Percentiles rank a stretch among this genome's conserved stretches.
These are phyloP conservation scores for Amphirosellinia nigrospora DNA, from an alignment of 495 filamentous ascomycete genomes.

Conservation along the genomic window DNA sequence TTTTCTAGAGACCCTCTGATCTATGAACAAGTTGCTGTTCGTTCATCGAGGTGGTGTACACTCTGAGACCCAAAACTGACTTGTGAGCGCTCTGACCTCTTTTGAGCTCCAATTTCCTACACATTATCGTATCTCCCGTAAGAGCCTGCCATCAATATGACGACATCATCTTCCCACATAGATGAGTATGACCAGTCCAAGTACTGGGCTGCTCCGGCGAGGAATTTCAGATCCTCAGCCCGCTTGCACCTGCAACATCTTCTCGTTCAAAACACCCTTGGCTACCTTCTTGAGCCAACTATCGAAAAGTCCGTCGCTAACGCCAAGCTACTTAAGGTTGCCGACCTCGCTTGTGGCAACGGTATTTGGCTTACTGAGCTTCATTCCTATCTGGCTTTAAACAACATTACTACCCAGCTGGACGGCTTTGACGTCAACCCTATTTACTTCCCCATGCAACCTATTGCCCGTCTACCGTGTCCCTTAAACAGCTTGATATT, in stretches of 20 bases:
- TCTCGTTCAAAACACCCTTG: slow-evolving; percentile 33
- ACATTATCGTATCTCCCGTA: too few relatives aligned
- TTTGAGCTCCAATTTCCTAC: too few relatives aligned
- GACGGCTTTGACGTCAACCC: slow-evolving; percentile 49
- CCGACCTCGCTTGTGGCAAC: slow-evolving; percentile 37
- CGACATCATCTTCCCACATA: slow-evolving; percentile 5
- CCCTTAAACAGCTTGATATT: slow-evolving; percentile 43
- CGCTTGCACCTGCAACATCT: slow-evolving; percentile 33
- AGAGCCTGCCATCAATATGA: slow-evolving; percentile 19
- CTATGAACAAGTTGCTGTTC: too few relatives aligned
- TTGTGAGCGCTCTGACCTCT: too few relatives aligned
- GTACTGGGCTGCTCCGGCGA: slow-evolving; percentile 30
- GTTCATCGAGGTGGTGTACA: too few relatives aligned
- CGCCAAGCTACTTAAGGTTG: slow-evolving; percentile 23
- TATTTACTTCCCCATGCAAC: slow-evolving; percentile 38
- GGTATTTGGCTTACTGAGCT: slow-evolving; percentile 30
- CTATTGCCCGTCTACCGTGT: slow-evolving; percentile 39
- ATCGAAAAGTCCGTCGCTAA: slow-evolving; percentile 14
- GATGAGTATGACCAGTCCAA: slow-evolving; percentile 26
- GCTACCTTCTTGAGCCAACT: slow-evolving; percentile 27
- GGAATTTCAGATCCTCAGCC: slow-evolving; percentile 34
- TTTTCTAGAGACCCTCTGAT: too few relatives aligned
- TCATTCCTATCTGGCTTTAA: slow-evolving; percentile 24
- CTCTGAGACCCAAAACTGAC: too few relatives aligned
- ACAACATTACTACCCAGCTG: slow-evolving; percentile 35